A percentile compares a stretch with the other conserved stretches of the same genome.
These are phyloP conservation scores for Crithidia acanthocephali DNA, from an alignment of 208 protist genomes.

Conservation along the genomic window DNA sequence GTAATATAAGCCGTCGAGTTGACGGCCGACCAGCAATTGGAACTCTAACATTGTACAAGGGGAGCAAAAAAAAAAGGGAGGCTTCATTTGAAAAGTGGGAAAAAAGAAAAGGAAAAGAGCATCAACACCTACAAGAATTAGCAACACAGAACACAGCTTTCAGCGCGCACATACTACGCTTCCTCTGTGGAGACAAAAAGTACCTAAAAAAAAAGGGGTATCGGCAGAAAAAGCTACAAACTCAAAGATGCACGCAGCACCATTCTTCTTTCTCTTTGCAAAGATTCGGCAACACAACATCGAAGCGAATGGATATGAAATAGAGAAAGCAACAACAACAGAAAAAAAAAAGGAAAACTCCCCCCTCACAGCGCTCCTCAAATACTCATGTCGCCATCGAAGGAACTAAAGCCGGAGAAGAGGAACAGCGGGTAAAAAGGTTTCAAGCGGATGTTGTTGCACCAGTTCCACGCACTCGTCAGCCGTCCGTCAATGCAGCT, in stretches of 20 bases:
- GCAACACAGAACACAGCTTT: too few species aligned
- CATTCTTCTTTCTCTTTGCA: too few species aligned
- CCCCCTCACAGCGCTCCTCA: too few species aligned
- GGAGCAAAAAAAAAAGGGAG: slow-evolving; percentile 1
- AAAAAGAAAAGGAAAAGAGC: neutral
- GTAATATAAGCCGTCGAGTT: neutral
- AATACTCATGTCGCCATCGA: slow-evolving; percentile 96
- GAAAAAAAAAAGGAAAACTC: neutral
- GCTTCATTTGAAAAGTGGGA: neutral
- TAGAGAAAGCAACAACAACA: neutral
- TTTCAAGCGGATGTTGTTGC: slow-evolving; percentile 95
- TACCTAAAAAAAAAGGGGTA: too few species aligned
- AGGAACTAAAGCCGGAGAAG: slow-evolving; percentile 95
- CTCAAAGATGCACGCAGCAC: too few species aligned
- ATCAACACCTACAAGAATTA: too few species aligned
- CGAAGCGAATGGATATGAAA: too few species aligned
- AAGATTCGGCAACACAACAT: too few species aligned
- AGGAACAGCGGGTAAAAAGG: slow-evolving; percentile 96
- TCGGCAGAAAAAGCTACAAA: too few species aligned
- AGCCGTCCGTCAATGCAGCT: slow-evolving; percentile 98
- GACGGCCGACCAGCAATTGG: neutral
- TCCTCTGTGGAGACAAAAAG: too few species aligned
- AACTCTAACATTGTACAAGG: slow-evolving; percentile 14
- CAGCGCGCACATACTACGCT: too few species aligned
- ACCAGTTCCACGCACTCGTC: slow-evolving; percentile 98